Evolutionary conservation across 2,329 filamentous ascomycete genomes (phyloP), one percentile per base, ranked within the genome.

Genomic region (Aureobasidium sp.): DNA sequence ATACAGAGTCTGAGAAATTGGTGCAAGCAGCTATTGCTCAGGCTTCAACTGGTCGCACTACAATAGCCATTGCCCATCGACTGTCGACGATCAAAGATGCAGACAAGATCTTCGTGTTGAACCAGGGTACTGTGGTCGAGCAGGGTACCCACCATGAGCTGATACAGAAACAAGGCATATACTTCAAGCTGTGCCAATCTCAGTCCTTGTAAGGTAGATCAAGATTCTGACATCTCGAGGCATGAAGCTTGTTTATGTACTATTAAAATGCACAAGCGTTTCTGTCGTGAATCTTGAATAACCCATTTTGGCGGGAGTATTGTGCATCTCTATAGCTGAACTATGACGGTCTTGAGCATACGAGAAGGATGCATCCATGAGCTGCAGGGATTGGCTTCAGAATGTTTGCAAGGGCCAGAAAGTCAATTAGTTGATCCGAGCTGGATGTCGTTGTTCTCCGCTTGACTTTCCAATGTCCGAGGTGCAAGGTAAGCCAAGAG

Each of bases 61-160:
- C 76, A 2, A 71, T 78, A 50, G 78, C 74, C 69, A 79, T 79
- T 57, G 76, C 77, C 4, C 77, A 79, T 69, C 69, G 76, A 2
- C 64, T 78, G 24, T 66, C 72, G 32, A 78, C 75, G 0, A 76
- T 79, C 32, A 70, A 72, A 13, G 70, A 71, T 46, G 75, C 77
- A 20, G 77, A 78, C 64, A 67, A 73, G 1, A 78, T 79, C 48
- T 77, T 78, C 63, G 63, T 78, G 61, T 74, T 82, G 24, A 79
- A 82, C 63, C 75, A 74, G 6, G 80, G 81, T 0, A 72, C 69
- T 17, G 78, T 77, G 59, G 77, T 78, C 5, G 80, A 81, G 48
- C 73, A 76, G 64, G 80, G 81, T 3, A 76, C 74, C 34, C 80
- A 82, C 69, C 69, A 73, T 17, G 78, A 82, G 61, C 67, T 82